These are phyloP conservation scores for Phytophthora pinifolia DNA, from an alignment of 352 stramenopile species.

Conservation along the genomic window DNA sequence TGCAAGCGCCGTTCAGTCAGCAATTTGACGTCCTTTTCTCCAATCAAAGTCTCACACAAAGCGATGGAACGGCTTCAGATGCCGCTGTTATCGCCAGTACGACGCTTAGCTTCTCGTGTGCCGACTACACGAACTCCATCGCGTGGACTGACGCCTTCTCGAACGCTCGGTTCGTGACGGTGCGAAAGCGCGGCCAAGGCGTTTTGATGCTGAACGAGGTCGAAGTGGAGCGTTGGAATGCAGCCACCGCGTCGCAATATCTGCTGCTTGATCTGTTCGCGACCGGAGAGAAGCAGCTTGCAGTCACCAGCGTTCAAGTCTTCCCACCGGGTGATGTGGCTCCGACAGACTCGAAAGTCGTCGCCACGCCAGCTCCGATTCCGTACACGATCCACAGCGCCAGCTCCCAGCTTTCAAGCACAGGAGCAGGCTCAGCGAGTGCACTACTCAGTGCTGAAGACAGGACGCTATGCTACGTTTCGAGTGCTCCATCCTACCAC, in stretches of 20 bases:
- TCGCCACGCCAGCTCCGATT: conserved; percentile 32
- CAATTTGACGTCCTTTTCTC: conserved; percentile 55
- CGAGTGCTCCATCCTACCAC: conserved; percentile 38
- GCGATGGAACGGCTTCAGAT: conserved; percentile 8
- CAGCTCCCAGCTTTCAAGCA: conserved; percentile 47
- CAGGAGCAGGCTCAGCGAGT: conserved; percentile 40
- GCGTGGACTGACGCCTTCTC: conserved; percentile 42
- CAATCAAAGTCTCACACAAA: conserved; percentile 20
- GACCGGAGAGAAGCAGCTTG: conserved; percentile 33
- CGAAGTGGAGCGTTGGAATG: conserved; percentile 62
- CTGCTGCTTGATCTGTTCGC: conserved; percentile 56
- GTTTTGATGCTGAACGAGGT: conserved; percentile 76
- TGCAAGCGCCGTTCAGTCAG: conserved; percentile 55
- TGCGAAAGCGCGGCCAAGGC: conserved; percentile 32
- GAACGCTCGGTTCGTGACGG: conserved; percentile 49
- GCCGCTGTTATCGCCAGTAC: conserved; percentile 16
- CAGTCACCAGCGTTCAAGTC: conserved; percentile 46
- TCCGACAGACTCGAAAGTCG: conserved; percentile 5
- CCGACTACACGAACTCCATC: conserved; percentile 31
- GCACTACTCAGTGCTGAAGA: conserved; percentile 32
- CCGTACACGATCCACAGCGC: conserved; percentile 64
- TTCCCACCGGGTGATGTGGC: conserved; percentile 43
- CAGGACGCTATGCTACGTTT: conserved; percentile 45
- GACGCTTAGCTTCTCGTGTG: conserved; percentile 56
- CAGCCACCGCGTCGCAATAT: conserved; percentile 41